These are phyloP conservation scores for Alternaria rosae DNA, from an alignment of 2,329 filamentous ascomycete species.

Conservation along the genomic window DNA sequence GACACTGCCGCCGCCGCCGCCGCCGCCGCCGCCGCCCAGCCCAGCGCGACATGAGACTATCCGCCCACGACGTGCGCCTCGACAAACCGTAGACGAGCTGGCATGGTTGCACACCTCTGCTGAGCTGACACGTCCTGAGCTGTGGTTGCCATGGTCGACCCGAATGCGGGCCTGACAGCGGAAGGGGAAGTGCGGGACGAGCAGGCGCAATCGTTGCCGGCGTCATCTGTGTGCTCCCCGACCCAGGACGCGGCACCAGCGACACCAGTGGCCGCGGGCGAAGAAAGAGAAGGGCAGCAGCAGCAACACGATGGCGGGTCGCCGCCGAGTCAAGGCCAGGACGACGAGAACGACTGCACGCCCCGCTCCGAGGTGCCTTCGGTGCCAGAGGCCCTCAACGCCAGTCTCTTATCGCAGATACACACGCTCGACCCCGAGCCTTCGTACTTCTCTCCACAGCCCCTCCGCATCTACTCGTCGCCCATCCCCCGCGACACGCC, in stretches of 20 bases:
- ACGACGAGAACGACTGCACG: slow-evolving; percentile 48
- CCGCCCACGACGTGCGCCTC: slow-evolving; percentile 20
- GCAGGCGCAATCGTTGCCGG: slow-evolving; percentile 27
- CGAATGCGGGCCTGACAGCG: slow-evolving; percentile 34
- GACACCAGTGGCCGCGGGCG: background rate
- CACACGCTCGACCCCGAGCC: slow-evolving; percentile 39
- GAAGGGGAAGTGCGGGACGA: slow-evolving; percentile 22
- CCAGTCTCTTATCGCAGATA: slow-evolving; percentile 26
- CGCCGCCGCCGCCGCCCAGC: slow-evolving; percentile 2
- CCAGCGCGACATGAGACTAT: slow-evolving; percentile 41
- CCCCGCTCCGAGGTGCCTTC: slow-evolving; percentile 52
- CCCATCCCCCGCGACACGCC: slow-evolving; percentile 40
- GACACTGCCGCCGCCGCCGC: background rate
- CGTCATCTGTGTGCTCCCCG: slow-evolving; percentile 39
- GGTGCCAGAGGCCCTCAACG: slow-evolving; percentile 32
- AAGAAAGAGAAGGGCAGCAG: background rate
- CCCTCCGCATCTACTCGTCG: slow-evolving; percentile 44
- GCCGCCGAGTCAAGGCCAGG: slow-evolving; percentile 17
- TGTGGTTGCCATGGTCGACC: slow-evolving; percentile 41
- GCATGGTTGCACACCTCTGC: slow-evolving; percentile 43
- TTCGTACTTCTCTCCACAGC: slow-evolving; percentile 51
- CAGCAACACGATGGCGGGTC: slow-evolving; percentile 7
- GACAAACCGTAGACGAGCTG: slow-evolving; percentile 25
- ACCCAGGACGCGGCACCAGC: slow-evolving; percentile 16
- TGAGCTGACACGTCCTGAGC: slow-evolving; percentile 38